Evolutionary conservation across 2,329 filamentous ascomycete species (phyloP).

Genomic region (Davidsoniella neocaledoniae): DNA sequence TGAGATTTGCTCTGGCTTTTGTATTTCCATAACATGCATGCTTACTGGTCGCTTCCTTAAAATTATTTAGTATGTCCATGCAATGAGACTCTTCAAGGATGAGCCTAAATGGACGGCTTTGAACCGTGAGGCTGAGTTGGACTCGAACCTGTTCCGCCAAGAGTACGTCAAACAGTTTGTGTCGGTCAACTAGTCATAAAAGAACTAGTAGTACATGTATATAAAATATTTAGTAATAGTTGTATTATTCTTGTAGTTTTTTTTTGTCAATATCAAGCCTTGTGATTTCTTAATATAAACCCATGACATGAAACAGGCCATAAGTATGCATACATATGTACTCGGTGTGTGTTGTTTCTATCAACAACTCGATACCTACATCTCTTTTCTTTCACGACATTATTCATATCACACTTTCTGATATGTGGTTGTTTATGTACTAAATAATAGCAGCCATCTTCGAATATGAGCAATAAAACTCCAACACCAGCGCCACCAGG

Average conservation of each 20-base stretch:
- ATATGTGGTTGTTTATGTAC: too few species aligned
- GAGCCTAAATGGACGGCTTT: constrained; percentile 96
- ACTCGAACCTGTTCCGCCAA: constrained; percentile 62
- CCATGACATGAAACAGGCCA: too few species aligned
- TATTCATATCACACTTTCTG: too few species aligned
- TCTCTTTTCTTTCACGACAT: too few species aligned
- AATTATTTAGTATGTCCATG: constrained; percentile 64
- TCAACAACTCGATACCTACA: too few species aligned
- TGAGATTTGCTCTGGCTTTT: constrained; percentile 2
- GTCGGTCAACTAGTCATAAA: constrained; percentile 3
- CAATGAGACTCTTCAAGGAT: constrained; percentile 93
- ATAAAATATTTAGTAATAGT: background rate
- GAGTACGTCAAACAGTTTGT: constrained; percentile 42
- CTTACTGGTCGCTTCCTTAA: too few species aligned
- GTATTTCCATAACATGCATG: too few species aligned
- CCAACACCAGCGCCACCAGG: background rate
- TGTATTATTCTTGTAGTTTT: background rate
- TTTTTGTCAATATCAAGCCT: background rate
- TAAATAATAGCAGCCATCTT: too few species aligned
- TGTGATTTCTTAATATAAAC: background rate
- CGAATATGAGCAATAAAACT: background rate
- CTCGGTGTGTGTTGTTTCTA: background rate
- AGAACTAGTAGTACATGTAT: background rate
- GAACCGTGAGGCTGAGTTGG: constrained; percentile 62
- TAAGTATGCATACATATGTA: background rate